Evolutionary conservation across 1,284 basidiomycete genomes (phyloP).

Genomic region (Moesziomyces sp.): DNA sequence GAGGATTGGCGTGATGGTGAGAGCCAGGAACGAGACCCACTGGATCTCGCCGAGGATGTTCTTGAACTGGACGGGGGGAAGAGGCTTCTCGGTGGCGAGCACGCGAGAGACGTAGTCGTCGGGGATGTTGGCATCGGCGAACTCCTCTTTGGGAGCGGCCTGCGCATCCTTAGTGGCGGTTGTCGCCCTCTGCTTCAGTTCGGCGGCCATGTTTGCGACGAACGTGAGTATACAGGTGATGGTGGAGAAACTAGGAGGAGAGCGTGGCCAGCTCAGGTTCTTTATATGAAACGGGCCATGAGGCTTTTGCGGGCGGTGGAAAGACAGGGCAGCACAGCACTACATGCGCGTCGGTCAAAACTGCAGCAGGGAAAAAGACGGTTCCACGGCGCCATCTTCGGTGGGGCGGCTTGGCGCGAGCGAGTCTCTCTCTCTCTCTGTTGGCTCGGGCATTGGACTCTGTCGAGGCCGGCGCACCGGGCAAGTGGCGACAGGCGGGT

Average conservation of each 20-base stretch:
- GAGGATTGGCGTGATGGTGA: slow-evolving; percentile 59
- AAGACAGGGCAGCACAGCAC: neutral
- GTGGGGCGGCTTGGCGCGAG: neutral
- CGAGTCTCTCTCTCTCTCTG: neutral
- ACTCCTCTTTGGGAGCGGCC: slow-evolving; percentile 52
- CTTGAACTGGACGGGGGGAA: slow-evolving; percentile 61
- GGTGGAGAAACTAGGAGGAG: neutral
- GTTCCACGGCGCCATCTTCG: neutral
- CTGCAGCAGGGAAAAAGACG: neutral
- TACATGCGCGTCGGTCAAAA: neutral
- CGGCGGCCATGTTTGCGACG: slow-evolving; percentile 35
- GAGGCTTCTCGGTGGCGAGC: slow-evolving; percentile 53
- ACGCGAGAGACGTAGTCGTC: slow-evolving; percentile 62
- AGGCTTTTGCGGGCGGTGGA: neutral
- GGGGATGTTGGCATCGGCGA: slow-evolving; percentile 59
- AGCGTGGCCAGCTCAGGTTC: neutral
- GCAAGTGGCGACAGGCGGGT: neutral
- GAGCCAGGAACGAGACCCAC: slow-evolving; percentile 64
- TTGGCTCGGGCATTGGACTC: neutral
- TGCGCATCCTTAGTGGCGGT: slow-evolving; percentile 39
- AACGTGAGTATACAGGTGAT: neutral
- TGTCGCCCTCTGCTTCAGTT: slow-evolving; percentile 46
- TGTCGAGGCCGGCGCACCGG: neutral
- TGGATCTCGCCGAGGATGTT: slow-evolving; percentile 65
- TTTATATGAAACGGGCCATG: neutral